These are phyloP conservation scores for Pisolithus orientalis DNA, from an alignment of 768 basidiomycete species.

Conservation along the genomic window DNA sequence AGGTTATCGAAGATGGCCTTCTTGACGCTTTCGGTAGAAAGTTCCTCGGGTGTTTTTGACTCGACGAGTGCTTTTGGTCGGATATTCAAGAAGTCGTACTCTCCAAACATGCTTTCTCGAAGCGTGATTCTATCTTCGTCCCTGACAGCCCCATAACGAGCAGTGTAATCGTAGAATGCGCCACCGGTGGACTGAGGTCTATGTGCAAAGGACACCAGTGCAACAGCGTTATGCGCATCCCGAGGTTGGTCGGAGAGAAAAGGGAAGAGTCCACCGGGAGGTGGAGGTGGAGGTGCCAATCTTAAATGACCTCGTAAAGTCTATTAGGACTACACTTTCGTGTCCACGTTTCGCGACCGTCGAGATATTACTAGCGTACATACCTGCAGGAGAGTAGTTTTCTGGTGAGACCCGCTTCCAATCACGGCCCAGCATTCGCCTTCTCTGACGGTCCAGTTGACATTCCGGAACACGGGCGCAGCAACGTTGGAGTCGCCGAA, in stretches of 20 bases:
- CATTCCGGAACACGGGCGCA: constrained; percentile 42
- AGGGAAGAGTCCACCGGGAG: constrained; percentile 73
- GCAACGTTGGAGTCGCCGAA: constrained; percentile 50
- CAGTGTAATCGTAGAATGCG: constrained; percentile 89
- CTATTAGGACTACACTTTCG: constrained; percentile 24
- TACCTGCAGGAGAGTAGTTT: constrained; percentile 62
- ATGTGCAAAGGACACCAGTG: constrained; percentile 64
- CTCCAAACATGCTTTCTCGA: constrained; percentile 60
- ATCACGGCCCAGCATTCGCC: constrained; percentile 74
- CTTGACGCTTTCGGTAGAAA: constrained; percentile 19
- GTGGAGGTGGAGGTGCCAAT: constrained; percentile 53
- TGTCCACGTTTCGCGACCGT: background rate
- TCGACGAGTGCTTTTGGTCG: constrained; percentile 15
- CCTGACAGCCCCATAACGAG: constrained; percentile 82
- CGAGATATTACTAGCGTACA: constrained; percentile 6
- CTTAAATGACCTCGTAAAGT: constrained; percentile 67
- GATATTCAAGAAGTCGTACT: constrained; percentile 34
- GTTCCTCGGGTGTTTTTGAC: constrained; percentile 17
- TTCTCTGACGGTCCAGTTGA: constrained; percentile 55
- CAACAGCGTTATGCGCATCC: constrained; percentile 46
- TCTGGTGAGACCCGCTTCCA: constrained; percentile 57
- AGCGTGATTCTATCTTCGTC: constrained; percentile 82
- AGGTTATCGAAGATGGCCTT: constrained; percentile 45
- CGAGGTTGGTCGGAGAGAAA: constrained; percentile 41
- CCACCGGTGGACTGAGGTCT: constrained; percentile 50